Base-by-base conservation (phyloP, 1,284 basidiomycete species). In the Cutaneotrichosporon spelunceum region DNA sequence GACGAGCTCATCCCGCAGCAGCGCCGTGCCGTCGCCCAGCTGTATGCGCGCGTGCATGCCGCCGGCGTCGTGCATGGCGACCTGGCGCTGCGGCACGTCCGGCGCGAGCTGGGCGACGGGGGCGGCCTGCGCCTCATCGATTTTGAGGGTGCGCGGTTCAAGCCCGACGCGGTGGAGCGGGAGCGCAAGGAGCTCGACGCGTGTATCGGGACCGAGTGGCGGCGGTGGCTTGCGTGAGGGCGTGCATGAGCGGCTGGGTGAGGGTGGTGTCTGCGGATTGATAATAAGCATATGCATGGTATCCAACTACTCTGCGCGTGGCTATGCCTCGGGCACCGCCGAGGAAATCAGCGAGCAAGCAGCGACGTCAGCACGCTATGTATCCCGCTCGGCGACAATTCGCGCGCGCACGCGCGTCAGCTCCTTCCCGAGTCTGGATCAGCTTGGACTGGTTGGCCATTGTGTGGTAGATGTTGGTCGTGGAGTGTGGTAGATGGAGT, bases 361-460 rank as follows among this genome's bases (percentile, higher is more conserved):
- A n/a, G n/a, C n/a, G n/a, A n/a, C n/a, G n/a, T n/a, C n/a, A n/a
- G n/a, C n/a, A n/a, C n/a, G n/a, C n/a, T n/a, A n/a, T n/a, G n/a
- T n/a, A n/a, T 36, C 34, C 34, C 34, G 19, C 39, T 47, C 45
- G 5, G 45, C 45, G 10, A 47, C 24, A 16, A 49, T 49, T n/a
- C 48, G 48, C 26, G 66, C 66, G 24, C 69, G 44, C 5, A 68
- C 68, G 47, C 70, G 27, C 4, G 60, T 66, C 30, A 72, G 54
- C 21, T 66, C 70, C n/a, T 68, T 53, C 9, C 71, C 71, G 65
- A 70, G 66, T 45, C 70, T 72, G 10, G 9, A 8, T 60, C n/a
- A 55, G 34, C n/a, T n/a, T n/a, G n/a, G n/a, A n/a, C n/a, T n/a
- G n/a, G n/a, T n/a, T n/a, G n/a, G n/a, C n/a, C n/a, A n/a, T n/a